A percentile compares a stretch with the other conserved stretches of the same genome.
These are phyloP conservation scores for Boletus rubescentipes DNA, from an alignment of 768 basidiomycete species.

Conservation along the genomic window DNA sequence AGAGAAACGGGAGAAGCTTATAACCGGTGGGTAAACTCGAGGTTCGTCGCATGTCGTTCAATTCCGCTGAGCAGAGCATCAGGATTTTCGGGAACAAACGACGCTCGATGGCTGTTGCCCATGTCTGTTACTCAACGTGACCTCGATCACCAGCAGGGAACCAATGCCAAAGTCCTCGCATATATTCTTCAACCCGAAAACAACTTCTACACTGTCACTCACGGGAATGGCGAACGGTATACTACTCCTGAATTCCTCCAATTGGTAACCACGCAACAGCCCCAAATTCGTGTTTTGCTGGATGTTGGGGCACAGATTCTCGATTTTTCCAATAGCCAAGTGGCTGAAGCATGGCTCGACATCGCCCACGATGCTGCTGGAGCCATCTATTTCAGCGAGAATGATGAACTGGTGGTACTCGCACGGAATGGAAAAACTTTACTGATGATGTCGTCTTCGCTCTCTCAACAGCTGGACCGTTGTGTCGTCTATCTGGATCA, in stretches of 20 bases:
- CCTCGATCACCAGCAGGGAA: constrained; percentile 28
- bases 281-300: too few species aligned
- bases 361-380: constrained; percentile 14
- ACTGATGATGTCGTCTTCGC: constrained; percentile 27
- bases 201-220: constrained; percentile 9
- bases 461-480: too few species aligned
- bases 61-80: background rate
- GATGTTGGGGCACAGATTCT: constrained; percentile 59
- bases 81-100: too few species aligned
- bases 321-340: constrained; percentile 42
- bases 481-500: too few species aligned
- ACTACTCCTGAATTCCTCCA: constrained; percentile 16
- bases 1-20: constrained; percentile 8
- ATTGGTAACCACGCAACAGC: constrained; percentile 31
- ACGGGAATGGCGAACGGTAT: background rate
- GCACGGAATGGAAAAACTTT: constrained; percentile 20
- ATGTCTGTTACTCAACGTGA: too few species aligned
- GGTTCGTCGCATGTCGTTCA: too few species aligned
- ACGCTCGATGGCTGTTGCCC: too few species aligned
- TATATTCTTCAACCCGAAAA: constrained; percentile 27
- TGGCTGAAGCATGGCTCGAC: constrained; percentile 43
- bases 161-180: constrained; percentile 40
- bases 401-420: too few species aligned
- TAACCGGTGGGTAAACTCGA: constrained; percentile 1
- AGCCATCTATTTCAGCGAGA: too few species aligned